Evolutionary conservation across 2,329 filamentous ascomycete genomes (phyloP), one percentile per base, ranked within the genome.

Genomic region (Fusarium nelsonii): DNA sequence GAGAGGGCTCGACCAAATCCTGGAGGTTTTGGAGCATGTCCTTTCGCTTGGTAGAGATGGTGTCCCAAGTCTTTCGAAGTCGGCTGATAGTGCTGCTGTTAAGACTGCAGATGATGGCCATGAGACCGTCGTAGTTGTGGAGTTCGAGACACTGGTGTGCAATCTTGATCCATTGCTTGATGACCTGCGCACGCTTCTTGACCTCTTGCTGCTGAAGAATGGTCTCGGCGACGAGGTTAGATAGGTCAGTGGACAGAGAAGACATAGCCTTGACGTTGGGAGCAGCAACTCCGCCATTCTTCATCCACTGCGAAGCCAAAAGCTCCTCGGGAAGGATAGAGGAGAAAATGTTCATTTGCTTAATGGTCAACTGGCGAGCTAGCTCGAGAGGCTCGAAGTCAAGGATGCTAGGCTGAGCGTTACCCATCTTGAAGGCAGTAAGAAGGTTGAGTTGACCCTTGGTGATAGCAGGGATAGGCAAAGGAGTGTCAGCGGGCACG

Each of bases 101-200:
- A 49, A 99, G 82, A 11, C 92, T 94, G 83, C 94, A 97, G 74
- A 97, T 93, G 73, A 99, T 97, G 9, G 96, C 94, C 94, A 98
- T 97, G 12, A 99, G 83, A 0, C 93, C 93, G 76, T 99, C 95
- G 74, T 97, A 99, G 81, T 99, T 99, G 82, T 96, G 91, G 28
- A 98, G 86, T 75, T 96, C 92, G 7, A 97, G 84, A 70, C 93
- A 97, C 74, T 92, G 92, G 73, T 91, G 87, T 1, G 93, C 93
- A 72, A 98, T 90, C 84, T 98, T 99, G 78, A 97, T 92, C 96
- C 96, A 99, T 73, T 98, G 94, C 83, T 99, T 98, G 82, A 99
- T 96, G 53, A 94, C 88, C 3, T 87, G 83, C 1, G 96, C 95
- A 28, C 96, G 89, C 83, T 95, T 97, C 87, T 98, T 98, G 28